Evolutionary conservation across 202 grass and related monocot species (phyloP).

Genomic region (Cymbopogon flexuosus): DNA sequence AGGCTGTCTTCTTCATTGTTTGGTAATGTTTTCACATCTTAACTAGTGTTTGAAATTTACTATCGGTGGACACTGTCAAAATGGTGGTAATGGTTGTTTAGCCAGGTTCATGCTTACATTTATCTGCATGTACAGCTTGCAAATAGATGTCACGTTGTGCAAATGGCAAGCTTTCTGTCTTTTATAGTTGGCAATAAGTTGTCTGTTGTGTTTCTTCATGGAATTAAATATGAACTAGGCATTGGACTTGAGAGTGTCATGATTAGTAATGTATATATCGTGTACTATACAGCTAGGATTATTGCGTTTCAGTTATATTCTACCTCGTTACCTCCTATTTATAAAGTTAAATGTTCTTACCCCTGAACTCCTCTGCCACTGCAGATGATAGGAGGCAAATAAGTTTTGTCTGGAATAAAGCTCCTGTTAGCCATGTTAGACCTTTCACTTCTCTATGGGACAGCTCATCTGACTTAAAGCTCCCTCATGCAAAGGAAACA

Average conservation of each 20-base stretch:
- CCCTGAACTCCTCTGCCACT: constrained; percentile 13
- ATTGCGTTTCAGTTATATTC: no score
- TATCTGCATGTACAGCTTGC: neutral
- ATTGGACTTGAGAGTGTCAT: neutral
- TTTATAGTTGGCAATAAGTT: neutral
- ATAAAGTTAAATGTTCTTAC: constrained; percentile 7
- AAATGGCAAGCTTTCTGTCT: neutral
- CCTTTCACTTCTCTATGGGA: constrained; percentile 63
- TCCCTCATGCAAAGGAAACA: constrained; percentile 52
- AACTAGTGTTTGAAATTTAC: neutral
- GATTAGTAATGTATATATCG: constrained; percentile 5
- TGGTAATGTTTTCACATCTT: constrained; percentile 45
- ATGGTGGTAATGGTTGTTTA: neutral
- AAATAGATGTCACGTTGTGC: neutral
- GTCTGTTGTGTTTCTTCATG: neutral
- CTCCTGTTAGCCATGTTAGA: constrained; percentile 44
- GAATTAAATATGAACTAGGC: neutral
- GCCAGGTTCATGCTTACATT: neutral
- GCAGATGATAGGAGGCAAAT: constrained; percentile 78
- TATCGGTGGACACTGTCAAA: neutral
- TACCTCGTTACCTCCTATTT: neutral
- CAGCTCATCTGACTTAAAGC: constrained; percentile 60
- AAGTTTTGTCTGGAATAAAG: constrained; percentile 81
- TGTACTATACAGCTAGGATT: neutral
- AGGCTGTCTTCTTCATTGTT: constrained; percentile 54